These are phyloP conservation scores for Spirogloea muscicola DNA, from an alignment of 139 green algal genomes.

Conservation along the genomic window DNA sequence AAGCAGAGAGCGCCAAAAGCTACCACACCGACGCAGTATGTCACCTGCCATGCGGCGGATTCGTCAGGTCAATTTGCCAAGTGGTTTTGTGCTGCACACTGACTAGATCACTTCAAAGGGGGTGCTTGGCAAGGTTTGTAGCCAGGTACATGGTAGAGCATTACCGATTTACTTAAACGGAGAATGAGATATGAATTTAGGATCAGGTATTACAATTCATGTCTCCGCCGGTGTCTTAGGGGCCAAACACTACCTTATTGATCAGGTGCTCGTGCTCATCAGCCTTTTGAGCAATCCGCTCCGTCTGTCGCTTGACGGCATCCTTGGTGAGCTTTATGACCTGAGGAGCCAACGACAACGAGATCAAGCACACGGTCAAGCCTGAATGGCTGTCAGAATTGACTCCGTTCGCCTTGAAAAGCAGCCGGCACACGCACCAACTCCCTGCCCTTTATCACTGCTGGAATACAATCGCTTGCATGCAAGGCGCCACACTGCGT, in stretches of 20 bases:
- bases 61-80: background rate
- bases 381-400: no score
- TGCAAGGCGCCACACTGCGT: no score
- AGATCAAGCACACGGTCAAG: no score
- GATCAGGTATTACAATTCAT: background rate
- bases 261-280: constrained; percentile 33
- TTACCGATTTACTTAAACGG: background rate
- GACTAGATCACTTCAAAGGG: background rate
- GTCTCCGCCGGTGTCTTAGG: background rate
- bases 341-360: no score
- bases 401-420: no score
- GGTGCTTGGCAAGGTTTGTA: background rate
- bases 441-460: no score
- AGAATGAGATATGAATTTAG: background rate
- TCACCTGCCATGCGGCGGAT: constrained; percentile 18
- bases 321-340: constrained; percentile 36
- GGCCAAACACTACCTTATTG: constrained; percentile 19
- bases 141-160: background rate
- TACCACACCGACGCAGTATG: constrained; percentile 37
- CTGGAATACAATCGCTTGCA: no score
- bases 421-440: no score
- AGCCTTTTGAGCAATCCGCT: constrained; percentile 27
- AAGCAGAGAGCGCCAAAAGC: constrained; percentile 38
- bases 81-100: background rate
- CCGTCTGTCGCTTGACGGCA: constrained; percentile 19